A percentile compares a stretch with the other conserved stretches of the same genome.
Evolutionary conservation across 2,329 filamentous ascomycete genomes (phyloP).

Genomic region (Fusarium sp.): DNA sequence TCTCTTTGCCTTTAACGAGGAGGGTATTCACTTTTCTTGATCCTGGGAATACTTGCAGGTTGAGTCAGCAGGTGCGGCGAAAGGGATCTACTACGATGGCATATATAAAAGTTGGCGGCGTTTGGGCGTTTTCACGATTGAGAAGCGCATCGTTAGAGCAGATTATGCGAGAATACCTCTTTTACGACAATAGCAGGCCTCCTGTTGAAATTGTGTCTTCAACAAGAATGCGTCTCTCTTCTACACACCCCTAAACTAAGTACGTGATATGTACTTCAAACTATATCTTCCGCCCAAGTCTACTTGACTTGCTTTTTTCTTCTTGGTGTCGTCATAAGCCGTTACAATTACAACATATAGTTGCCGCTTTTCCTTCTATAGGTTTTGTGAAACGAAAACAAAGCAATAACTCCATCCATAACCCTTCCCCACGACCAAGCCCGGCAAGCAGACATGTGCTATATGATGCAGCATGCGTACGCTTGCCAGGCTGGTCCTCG

Average conservation of each 20-base stretch:
- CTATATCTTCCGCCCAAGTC: slow-evolving; percentile 28
- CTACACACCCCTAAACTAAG: slow-evolving; percentile 12
- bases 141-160: slow-evolving; percentile 12
- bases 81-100: slow-evolving; percentile 5
- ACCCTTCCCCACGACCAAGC: slow-evolving; percentile 15
- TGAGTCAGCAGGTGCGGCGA: background rate
- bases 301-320: slow-evolving; percentile 31
- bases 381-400: slow-evolving; percentile 42
- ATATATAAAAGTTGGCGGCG: slow-evolving; percentile 29
- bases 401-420: slow-evolving; percentile 37
- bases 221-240: slow-evolving; percentile 27
- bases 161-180: slow-evolving; percentile 30
- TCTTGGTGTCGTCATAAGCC: slow-evolving; percentile 45
- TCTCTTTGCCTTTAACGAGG: slow-evolving; percentile 83
- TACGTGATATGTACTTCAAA: slow-evolving; percentile 40
- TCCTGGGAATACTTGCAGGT: slow-evolving; percentile 1
- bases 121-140: slow-evolving; percentile 26
- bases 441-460: slow-evolving; percentile 21
- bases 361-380: slow-evolving; percentile 48
- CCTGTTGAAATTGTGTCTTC: slow-evolving; percentile 20
- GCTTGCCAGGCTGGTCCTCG: slow-evolving; percentile 4
- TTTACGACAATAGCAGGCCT: slow-evolving; percentile 7
- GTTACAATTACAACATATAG: slow-evolving; percentile 48
- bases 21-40: slow-evolving; percentile 90
- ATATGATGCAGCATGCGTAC: background rate